Conservation (phyloP, 176 grass and related monocot species). For the Elymus sibiricus region DNA sequence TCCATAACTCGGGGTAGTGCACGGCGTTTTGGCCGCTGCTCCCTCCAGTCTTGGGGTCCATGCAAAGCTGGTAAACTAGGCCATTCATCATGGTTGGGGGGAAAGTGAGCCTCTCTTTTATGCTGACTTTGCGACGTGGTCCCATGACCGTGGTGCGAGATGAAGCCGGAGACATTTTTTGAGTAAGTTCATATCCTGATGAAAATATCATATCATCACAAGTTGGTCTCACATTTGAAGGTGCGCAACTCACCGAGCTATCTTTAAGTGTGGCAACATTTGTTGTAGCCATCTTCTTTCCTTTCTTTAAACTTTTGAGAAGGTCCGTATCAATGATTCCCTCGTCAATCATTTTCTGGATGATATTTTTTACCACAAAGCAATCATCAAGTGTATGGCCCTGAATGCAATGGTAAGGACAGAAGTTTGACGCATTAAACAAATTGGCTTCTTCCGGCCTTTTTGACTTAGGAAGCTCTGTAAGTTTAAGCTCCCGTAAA, state of each 20-base stretch:
- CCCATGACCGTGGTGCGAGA: no score
- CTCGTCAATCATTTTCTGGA: no score
- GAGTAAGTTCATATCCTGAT: not conserved
- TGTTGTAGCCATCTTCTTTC: no score
- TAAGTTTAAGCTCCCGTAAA: not conserved
- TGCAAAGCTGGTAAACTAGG: no score
- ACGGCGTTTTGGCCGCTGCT: no score
- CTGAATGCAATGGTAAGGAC: no score
- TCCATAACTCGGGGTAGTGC: no score
- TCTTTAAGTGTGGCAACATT: not conserved
- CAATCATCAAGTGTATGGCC: not conserved
- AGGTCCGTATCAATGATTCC: no score
- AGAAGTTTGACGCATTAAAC: not conserved
- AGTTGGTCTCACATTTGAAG: not conserved
- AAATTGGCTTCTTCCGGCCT: not conserved
- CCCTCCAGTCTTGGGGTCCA: no score
- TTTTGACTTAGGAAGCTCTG: not conserved
- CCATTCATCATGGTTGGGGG: no score
- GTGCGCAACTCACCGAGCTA: not conserved
- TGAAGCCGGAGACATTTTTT: not conserved
- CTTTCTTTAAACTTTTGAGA: no score
- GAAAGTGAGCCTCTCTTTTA: no score
- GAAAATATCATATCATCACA: not conserved
- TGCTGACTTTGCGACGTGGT: not conserved
- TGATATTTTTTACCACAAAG: not conserved